Evolutionary conservation across 1,284 basidiomycete species (phyloP), one percentile per base, ranked within the genome.

Genomic region (Sanghuangporus weigelae): DNA sequence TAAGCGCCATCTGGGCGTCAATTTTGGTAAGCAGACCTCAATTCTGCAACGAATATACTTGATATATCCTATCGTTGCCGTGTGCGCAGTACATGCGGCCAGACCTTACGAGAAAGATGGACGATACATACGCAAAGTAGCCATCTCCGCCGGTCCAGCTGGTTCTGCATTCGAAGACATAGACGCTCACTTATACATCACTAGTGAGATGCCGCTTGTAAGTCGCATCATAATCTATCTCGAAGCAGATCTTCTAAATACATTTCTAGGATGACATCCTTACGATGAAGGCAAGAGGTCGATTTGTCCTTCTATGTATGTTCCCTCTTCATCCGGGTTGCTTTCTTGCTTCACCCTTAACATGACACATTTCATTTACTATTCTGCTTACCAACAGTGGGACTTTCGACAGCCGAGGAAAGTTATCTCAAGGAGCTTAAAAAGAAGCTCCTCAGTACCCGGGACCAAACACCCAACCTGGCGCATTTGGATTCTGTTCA

Each of bases 141-240:
- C 91, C 54, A 87, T 96, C 63, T 95, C 93, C 73, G 93, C 93
- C 38, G 93, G 93, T 35, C 87, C 89, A 23, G 93, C 93, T 57
- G 90, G 84, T 1, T 87, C 87, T 49, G 78, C 94, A 74, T 81
- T 96, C 46, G 73, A 80, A 48, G 87, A 84, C 57, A 80, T 84
- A 60, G 76, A 84, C 39, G 92, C 92, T 49, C 92, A 96, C 73
- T 82, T 94, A 26, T 92, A 92, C 73, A 81, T 94, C 69, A 96
- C 94, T 1, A 94, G 94, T n/a, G 94, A 96, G 75, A 93, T 96
- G 92, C 74, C 82, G 31, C 93, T 95, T 75, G 92, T 93, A 74
- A 66, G 87, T 31, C 57, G 11, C n/a, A 23, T 39, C 21, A 10
- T 23, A 31, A 11, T 72, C 59, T 57, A 40, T 46, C 8, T 5